Conservation (phyloP, 1,284 basidiomycete genomes). For the Taiwanofungus camphoratus region DNA sequence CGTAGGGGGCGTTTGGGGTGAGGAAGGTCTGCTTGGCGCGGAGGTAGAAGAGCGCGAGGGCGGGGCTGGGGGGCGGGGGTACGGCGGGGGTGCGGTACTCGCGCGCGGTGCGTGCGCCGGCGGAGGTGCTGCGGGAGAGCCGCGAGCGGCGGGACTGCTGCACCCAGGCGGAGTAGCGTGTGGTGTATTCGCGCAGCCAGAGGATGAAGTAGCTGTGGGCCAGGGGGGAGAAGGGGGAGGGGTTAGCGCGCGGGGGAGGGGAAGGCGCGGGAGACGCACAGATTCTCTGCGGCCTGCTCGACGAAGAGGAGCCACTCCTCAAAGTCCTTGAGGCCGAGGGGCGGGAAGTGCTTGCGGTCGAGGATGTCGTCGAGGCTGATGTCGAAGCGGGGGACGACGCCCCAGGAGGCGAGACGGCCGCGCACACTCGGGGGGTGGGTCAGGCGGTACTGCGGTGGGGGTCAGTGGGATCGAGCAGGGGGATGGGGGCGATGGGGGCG, state of each 20-base stretch:
- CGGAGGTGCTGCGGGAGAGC: constrained; percentile 27
- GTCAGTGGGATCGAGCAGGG: not conserved
- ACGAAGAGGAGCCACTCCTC: constrained; percentile 78
- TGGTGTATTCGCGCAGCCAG: constrained; percentile 65
- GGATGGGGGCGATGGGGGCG: not conserved
- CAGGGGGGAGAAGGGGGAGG: constrained; percentile 1
- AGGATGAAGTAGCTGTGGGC: constrained; percentile 59
- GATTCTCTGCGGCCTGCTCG: constrained; percentile 62
- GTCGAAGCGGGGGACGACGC: constrained; percentile 36
- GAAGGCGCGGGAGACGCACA: constrained; percentile 37
- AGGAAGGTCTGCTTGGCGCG: constrained; percentile 76
- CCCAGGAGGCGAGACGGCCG: constrained; percentile 58
- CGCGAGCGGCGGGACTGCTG: constrained; percentile 33
- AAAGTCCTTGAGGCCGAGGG: constrained; percentile 71
- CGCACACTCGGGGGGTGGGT: constrained; percentile 65
- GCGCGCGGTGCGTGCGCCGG: constrained; percentile 3
- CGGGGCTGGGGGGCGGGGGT: constrained; percentile 25
- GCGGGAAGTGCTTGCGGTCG: constrained; percentile 64
- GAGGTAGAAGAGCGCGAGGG: constrained; percentile 63
- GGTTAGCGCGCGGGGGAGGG: not conserved
- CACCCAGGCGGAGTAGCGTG: constrained; percentile 55
- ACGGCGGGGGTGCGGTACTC: constrained; percentile 13
- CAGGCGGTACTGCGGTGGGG: constrained; percentile 48
- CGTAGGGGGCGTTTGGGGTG: constrained; percentile 59
- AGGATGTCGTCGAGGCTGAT: constrained; percentile 66